These are phyloP conservation scores for Wickerhamiella sorbophila DNA, from an alignment of 805 yeast species.

Conservation along the genomic window DNA sequence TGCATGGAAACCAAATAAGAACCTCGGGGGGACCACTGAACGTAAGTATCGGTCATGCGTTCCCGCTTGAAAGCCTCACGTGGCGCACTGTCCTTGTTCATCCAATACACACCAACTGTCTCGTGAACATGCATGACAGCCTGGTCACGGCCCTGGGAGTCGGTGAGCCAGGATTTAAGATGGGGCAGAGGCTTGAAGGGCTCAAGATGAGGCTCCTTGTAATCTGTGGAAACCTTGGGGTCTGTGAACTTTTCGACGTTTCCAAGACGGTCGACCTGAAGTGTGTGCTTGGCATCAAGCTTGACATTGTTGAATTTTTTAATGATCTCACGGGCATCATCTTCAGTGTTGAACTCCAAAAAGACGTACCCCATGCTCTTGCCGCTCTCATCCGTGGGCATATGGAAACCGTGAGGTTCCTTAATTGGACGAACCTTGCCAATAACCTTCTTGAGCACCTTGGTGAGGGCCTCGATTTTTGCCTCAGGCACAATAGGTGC, in stretches of 20 bases:
- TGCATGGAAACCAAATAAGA: constrained; percentile 75
- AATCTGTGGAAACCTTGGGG: constrained; percentile 37
- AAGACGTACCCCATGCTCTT: constrained; percentile 72
- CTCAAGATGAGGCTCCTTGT: constrained; percentile 57
- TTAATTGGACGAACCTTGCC: constrained; percentile 59
- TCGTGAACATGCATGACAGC: constrained; percentile 66
- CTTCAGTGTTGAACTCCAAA: constrained; percentile 58
- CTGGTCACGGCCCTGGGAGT: constrained; percentile 82
- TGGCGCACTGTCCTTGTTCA: constrained; percentile 53
- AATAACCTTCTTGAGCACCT: constrained; percentile 73
- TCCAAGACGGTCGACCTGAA: constrained; percentile 64
- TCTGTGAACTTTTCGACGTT: constrained; percentile 22
- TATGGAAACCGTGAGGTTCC: constrained; percentile 45
- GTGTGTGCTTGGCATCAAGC: constrained; percentile 83
- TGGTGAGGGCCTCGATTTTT: constrained; percentile 68
- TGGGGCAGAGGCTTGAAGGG: constrained; percentile 65
- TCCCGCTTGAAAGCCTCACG: constrained; percentile 64
- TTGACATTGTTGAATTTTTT: constrained; percentile 74
- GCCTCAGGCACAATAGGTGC: constrained; percentile 90
- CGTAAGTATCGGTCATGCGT: constrained; percentile 77
- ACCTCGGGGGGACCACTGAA: constrained; percentile 89
- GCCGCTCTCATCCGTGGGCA: constrained; percentile 61
- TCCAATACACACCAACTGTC: constrained; percentile 76
- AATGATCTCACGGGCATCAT: constrained; percentile 64
- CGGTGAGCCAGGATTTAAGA: constrained; percentile 83